Conservation (phyloP, 345 rosid genomes). For the Durio zibethinus region DNA sequence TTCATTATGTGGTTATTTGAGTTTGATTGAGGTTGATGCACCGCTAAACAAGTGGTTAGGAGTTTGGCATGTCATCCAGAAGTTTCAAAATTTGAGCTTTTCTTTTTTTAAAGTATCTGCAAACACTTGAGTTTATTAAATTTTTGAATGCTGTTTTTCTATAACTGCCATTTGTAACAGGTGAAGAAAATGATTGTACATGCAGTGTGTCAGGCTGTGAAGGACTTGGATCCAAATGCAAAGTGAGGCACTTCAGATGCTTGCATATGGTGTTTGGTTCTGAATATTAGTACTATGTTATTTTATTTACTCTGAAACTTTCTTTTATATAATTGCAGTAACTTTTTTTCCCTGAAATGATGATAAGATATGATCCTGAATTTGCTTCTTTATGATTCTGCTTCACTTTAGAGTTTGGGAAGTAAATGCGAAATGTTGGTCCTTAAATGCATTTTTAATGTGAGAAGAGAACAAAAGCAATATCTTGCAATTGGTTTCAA, state of each 20-base stretch:
- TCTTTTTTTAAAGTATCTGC: background rate
- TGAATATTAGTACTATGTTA: background rate
- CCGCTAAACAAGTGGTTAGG: background rate
- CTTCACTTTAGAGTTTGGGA: background rate
- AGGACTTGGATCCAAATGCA: slow-evolving; percentile 16
- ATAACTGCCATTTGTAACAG: slow-evolving; percentile 27
- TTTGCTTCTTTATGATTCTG: background rate
- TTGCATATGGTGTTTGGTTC: background rate
- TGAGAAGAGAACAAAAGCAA: background rate
- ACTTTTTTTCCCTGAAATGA: background rate
- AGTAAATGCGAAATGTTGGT: background rate
- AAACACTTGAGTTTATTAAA: background rate
- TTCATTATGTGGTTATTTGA: background rate
- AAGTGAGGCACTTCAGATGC: background rate
- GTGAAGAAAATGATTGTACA: slow-evolving; percentile 52
- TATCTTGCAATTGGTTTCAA: background rate
- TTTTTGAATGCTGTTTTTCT: background rate
- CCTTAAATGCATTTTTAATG: background rate
- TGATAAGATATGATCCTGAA: background rate
- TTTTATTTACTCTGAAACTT: background rate
- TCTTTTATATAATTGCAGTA: background rate
- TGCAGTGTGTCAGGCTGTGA: slow-evolving; percentile 34
- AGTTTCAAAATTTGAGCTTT: background rate
- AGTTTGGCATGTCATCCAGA: background rate
- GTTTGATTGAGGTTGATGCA: background rate